Percentiles rank a stretch among this genome's conserved stretches.
Evolutionary conservation across 1,284 basidiomycete genomes (phyloP).

Genomic region (Veloboletus limbatus): DNA sequence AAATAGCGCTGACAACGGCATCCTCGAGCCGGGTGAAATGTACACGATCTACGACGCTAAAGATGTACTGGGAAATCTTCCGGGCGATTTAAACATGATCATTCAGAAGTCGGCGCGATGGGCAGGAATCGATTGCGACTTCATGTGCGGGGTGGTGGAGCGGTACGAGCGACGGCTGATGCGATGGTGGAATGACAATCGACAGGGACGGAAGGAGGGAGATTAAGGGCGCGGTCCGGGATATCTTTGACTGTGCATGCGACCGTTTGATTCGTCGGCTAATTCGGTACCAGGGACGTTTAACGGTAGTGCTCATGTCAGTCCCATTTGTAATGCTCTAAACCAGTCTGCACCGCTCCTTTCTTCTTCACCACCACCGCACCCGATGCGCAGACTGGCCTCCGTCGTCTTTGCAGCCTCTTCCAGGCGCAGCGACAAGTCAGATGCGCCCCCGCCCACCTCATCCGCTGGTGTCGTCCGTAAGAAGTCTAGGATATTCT

Average conservation of each 20-base stretch:
- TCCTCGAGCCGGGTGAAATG: constrained; percentile 48
- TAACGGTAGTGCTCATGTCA: too few species aligned
- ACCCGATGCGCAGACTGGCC: constrained; percentile 49
- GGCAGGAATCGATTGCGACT: constrained; percentile 49
- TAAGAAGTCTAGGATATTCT: constrained; percentile 23
- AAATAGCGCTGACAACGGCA: constrained; percentile 18
- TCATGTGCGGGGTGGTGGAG: constrained; percentile 53
- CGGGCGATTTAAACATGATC: constrained; percentile 47
- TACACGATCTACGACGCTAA: constrained; percentile 59
- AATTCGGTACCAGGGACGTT: too few species aligned
- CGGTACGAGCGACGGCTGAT: constrained; percentile 57
- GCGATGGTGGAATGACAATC: constrained; percentile 44
- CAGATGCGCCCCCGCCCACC: constrained; percentile 27
- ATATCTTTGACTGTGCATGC: too few species aligned
- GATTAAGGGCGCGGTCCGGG: constrained; percentile 18
- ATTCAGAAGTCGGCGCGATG: constrained; percentile 48
- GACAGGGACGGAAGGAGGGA: constrained; percentile 9
- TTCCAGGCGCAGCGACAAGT: constrained; percentile 49
- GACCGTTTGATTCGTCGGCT: constrained; percentile 12
- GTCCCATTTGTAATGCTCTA: constrained; percentile 38
- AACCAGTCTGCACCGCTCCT: constrained; percentile 20
- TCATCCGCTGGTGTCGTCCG: constrained; percentile 14
- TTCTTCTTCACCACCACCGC: constrained; percentile 18
- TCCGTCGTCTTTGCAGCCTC: constrained; percentile 51
- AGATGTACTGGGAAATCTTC: constrained; percentile 58